Percentiles rank a stretch among this genome's conserved stretches.
phyloP scores from a whole-genome alignment of 2,329 filamentous ascomycete species.

The Furcasterigmium furcatum region DNA sequence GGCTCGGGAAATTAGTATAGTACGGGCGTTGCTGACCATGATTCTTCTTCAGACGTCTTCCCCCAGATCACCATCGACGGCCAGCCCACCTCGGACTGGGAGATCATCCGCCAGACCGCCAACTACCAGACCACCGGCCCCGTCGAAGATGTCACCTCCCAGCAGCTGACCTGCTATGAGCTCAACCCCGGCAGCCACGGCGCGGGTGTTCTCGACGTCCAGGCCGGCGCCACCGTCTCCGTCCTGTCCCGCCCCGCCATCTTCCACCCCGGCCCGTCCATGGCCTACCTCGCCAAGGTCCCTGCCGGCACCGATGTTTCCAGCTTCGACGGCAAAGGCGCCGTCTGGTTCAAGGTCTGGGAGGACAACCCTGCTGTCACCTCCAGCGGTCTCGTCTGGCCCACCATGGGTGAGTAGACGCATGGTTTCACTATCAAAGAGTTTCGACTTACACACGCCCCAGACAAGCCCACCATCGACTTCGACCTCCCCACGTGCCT shows the following conservation, averaged over 20 bases:
- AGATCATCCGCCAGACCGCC: slow-evolving; percentile 24
- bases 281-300: slow-evolving; percentile 34
- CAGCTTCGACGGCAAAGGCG: slow-evolving; percentile 31
- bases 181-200: slow-evolving; percentile 9
- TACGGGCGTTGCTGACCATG: not conserved
- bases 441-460: not conserved
- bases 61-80: slow-evolving; percentile 6
- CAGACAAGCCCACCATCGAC: slow-evolving; percentile 17
- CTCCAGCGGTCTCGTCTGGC: slow-evolving; percentile 32
- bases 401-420: slow-evolving; percentile 26
- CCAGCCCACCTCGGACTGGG: slow-evolving; percentile 19
- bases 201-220: slow-evolving; percentile 13
- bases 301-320: slow-evolving; percentile 24
- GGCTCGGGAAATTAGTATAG: no score
- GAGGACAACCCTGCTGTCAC: slow-evolving; percentile 34
- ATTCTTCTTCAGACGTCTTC: slow-evolving; percentile 13
- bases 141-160: slow-evolving; percentile 22
- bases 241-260: slow-evolving; percentile 35
- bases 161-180: slow-evolving; percentile 26
- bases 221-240: slow-evolving; percentile 9
- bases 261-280: slow-evolving; percentile 36
- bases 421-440: no score
- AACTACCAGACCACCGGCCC: slow-evolving; percentile 24
- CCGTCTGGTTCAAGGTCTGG: slow-evolving; percentile 41
- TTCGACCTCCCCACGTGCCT: slow-evolving; percentile 40